These are phyloP conservation scores for Cutaneotrichosporon dermatis DNA, from an alignment of 1,284 basidiomycete genomes.

Conservation along the genomic window DNA sequence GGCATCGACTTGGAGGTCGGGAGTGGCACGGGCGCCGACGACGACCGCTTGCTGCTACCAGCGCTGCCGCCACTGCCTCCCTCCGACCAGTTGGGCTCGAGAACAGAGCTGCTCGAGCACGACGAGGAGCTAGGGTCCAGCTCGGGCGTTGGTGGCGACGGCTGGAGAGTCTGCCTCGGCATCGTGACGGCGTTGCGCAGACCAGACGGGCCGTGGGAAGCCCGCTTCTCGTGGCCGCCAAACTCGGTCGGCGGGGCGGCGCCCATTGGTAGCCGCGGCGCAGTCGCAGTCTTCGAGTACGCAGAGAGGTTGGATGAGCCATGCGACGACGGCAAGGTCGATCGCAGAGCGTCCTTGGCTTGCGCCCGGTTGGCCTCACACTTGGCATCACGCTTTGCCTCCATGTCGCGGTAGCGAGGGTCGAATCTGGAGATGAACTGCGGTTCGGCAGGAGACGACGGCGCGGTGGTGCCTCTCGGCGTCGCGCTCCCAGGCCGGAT, in stretches of 20 bases:
- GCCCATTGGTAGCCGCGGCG: background rate
- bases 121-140: conserved; percentile 25
- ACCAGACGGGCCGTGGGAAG: conserved; percentile 4
- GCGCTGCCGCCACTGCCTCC: conserved; percentile 6
- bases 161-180: background rate
- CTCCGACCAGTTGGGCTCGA: conserved; percentile 13
- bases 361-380: background rate
- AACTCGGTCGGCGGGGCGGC: background rate
- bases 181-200: conserved; percentile 9
- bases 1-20: background rate
- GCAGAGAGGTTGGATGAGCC: background rate
- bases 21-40: background rate
- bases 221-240: background rate
- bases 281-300: background rate
- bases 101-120: conserved; percentile 20
- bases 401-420: conserved; percentile 1
- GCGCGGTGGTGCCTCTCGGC: background rate
- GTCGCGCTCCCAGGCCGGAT: background rate
- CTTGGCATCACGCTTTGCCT: background rate
- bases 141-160: conserved; percentile 31
- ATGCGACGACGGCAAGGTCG: background rate
- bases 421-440: conserved; percentile 10
- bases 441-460: background rate
- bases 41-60: background rate
- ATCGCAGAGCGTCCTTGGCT: background rate